These are phyloP conservation scores for Plantago elongata DNA, from an alignment of 257 asterid species.

Conservation along the genomic window DNA sequence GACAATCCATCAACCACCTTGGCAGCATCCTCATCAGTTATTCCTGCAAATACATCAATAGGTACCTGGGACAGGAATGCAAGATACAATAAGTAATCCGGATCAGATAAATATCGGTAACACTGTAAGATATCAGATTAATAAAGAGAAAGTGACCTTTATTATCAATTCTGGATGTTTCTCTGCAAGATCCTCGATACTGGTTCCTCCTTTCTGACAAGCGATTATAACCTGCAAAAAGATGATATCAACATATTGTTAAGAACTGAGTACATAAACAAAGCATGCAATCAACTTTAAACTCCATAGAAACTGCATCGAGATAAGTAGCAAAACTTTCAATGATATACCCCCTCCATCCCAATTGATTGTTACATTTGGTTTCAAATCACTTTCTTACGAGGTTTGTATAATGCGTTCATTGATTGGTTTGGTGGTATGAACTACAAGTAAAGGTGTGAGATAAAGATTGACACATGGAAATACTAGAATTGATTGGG, in stretches of 20 bases:
- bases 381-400: too few relatives aligned
- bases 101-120: slow-evolving; percentile 4
- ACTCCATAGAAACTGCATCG: neutral
- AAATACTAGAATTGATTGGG: too few relatives aligned
- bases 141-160: slow-evolving; percentile 45
- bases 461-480: too few relatives aligned
- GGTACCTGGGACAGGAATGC: slow-evolving; percentile 58
- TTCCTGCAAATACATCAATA: slow-evolving; percentile 87
- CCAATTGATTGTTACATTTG: too few relatives aligned
- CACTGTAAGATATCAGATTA: slow-evolving; percentile 14
- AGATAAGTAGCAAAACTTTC: neutral
- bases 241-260: neutral
- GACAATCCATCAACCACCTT: slow-evolving; percentile 98
- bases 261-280: neutral
- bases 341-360: neutral
- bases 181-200: slow-evolving; percentile 98
- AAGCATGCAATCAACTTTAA: neutral
- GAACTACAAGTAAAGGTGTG: too few relatives aligned
- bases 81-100: slow-evolving; percentile 11
- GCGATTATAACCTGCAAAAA: slow-evolving; percentile 80
- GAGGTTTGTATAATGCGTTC: too few relatives aligned
- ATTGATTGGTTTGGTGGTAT: too few relatives aligned
- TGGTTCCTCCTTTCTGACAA: slow-evolving; percentile 95
- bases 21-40: slow-evolving; percentile 93
- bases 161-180: slow-evolving; percentile 88